A percentile compares a stretch with the other conserved stretches of the same genome.
phyloP scores from a whole-genome alignment of 148 eudicot genomes.

The Rhododendron vialii region DNA sequence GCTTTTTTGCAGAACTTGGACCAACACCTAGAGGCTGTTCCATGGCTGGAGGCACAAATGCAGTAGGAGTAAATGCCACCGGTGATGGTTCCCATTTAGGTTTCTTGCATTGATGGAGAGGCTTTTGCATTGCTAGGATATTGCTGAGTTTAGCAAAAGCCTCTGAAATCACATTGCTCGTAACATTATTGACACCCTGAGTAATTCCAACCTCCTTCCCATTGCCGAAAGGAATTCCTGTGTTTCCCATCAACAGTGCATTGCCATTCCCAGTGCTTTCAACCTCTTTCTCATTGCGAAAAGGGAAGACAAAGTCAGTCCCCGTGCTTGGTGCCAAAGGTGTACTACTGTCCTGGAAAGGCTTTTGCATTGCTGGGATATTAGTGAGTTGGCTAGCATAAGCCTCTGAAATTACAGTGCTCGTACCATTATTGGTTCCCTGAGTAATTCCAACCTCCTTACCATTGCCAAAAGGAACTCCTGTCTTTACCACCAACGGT shows the following conservation, averaged over 20 bases:
- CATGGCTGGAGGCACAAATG: conserved; percentile 27
- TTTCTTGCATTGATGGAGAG: conserved; percentile 25
- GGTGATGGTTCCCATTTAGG: conserved; percentile 14
- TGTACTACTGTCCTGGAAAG: not conserved
- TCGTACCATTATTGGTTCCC: not conserved
- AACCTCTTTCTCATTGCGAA: conserved; percentile 11
- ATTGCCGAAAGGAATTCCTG: not conserved
- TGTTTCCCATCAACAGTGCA: not conserved
- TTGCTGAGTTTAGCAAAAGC: conserved; percentile 2
- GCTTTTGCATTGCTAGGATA: conserved; percentile 4
- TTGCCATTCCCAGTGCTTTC: not conserved
- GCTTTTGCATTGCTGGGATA: conserved; percentile 2
- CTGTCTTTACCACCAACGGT: not conserved
- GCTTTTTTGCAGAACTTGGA: conserved; percentile 25
- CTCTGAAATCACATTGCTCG: conserved; percentile 8
- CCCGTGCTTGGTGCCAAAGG: conserved; percentile 15
- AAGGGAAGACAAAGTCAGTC: not conserved
- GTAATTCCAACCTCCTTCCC: conserved; percentile 7
- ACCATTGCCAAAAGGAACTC: conserved; percentile 3
- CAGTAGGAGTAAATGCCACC: conserved; percentile 18
- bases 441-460: not conserved
- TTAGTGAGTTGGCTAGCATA: conserved; percentile 2
- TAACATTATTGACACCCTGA: not conserved
- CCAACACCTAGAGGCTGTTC: conserved; percentile 16
- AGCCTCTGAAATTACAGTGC: conserved; percentile 8